Base-by-base conservation (phyloP, 768 basidiomycete species). In the Rickenella mellea region DNA sequence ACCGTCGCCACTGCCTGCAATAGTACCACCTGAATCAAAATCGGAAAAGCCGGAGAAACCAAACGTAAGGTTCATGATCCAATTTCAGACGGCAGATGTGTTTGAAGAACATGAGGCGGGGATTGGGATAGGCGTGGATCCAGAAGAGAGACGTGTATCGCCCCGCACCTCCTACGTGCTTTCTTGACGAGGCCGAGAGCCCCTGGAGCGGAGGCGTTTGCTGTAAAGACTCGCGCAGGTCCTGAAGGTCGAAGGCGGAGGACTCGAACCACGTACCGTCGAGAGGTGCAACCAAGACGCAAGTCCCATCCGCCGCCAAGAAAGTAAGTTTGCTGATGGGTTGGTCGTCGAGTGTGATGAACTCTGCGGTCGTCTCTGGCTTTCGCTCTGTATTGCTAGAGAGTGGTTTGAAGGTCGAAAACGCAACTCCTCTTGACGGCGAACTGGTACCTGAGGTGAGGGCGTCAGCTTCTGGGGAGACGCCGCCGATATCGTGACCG, bases 241-340 rank as follows among this genome's bases (percentile, higher is more conserved):
- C 52, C 47, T 4, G 47, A 33, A 22, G 62, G 62, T 12, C 61
- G 55, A 20, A 73, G 47, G 39, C 66, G 68, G 51, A 73, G 80
- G 9, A 78, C 63, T 19, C 65, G 67, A 20, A 72, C 55, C 10
- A 66, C 44, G 74, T 74, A 2, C 82, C 82, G 43, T 80, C 79
- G 46, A 64, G 59, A 9, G 71, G 66, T 2, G 68, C 68, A 6
- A 76, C 70, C 83, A 47, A 14, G 63, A 62, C 45, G 37, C 30
- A 45, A 22, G 68, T 72, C 11, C 79, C 80, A 45, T 80, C 78
- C 9, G 51, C 48, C 5, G n/a, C n/a, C n/a, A 73, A 69, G 51
- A 80, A 84, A 24, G 51, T 43, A 1, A 83, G 50, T 5, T 58
- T 56, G 8, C 70, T 64, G 12, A 81, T 57, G 0, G 68, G 63